phyloP scores from a whole-genome alignment of 75 land plant species.

The Picea sitchensis region DNA sequence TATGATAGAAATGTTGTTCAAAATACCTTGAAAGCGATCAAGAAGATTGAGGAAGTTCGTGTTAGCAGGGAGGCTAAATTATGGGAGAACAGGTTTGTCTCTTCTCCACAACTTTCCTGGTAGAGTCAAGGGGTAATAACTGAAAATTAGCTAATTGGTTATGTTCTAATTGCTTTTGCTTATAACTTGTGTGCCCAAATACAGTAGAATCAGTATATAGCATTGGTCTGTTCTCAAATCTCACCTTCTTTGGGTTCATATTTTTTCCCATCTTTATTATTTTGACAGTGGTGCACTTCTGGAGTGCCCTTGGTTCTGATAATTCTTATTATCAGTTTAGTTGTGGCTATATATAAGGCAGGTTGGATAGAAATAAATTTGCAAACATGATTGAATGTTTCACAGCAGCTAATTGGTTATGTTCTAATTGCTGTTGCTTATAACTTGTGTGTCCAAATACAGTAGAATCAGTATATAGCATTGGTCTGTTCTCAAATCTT shows the following conservation, averaged over 20 bases:
- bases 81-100: slow-evolving; percentile 58
- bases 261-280: neutral
- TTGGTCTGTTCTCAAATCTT: neutral
- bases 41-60: slow-evolving; percentile 80
- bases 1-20: slow-evolving; percentile 83
- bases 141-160: neutral
- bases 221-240: neutral
- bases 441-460: neutral
- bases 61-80: slow-evolving; percentile 54
- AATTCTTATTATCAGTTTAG: neutral
- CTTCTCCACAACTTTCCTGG: neutral
- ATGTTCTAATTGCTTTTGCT: neutral
- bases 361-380: neutral
- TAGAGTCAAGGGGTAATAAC: neutral
- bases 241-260: neutral
- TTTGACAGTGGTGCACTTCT: neutral
- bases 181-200: neutral
- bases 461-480: neutral
- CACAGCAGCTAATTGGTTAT: neutral
- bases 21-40: slow-evolving; percentile 84
- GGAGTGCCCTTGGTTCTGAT: neutral
- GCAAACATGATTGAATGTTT: neutral
- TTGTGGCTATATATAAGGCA: neutral
- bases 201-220: neutral
- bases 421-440: neutral